phyloP scores from a whole-genome alignment of 495 filamentous ascomycete genomes.

The Penicillium daleae region DNA sequence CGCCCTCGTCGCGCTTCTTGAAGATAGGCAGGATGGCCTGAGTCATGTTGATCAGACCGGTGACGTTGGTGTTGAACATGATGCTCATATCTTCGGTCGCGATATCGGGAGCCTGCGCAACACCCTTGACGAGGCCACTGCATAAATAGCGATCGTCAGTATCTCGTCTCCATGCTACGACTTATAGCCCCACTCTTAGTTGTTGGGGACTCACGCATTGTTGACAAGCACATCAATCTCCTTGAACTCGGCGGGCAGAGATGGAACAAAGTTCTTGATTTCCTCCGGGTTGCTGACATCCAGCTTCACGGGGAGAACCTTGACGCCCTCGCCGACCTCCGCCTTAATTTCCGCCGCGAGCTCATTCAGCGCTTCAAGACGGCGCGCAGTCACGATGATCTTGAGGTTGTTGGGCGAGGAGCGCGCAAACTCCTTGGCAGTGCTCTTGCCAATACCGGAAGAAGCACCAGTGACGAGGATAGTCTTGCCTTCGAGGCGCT shows the following conservation, averaged over 20 bases:
- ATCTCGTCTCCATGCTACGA: background rate
- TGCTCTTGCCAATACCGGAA: conserved; percentile 86
- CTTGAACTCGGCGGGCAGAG: conserved; percentile 79
- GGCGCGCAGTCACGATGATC: conserved; percentile 84
- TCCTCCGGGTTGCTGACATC: conserved; percentile 84
- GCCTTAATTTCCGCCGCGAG: conserved; percentile 76
- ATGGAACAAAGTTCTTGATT: conserved; percentile 72
- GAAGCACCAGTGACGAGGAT: conserved; percentile 91
- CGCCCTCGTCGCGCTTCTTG: conserved; percentile 76
- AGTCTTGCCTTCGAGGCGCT: conserved; percentile 93
- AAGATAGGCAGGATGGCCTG: conserved; percentile 87
- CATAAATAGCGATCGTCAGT: conserved; percentile 12
- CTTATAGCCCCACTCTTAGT: background rate
- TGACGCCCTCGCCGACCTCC: conserved; percentile 79
- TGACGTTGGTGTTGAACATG: conserved; percentile 94
- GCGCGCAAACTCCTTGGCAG: conserved; percentile 88
- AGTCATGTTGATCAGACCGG: conserved; percentile 94
- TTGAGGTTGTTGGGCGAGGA: conserved; percentile 80
- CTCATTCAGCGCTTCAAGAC: conserved; percentile 75
- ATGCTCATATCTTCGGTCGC: conserved; percentile 76
- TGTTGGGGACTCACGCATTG: conserved; percentile 75
- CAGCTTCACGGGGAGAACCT: conserved; percentile 79
- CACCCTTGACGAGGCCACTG: conserved; percentile 84
- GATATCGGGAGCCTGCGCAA: conserved; percentile 86
- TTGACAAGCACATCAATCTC: conserved; percentile 92